Conservation (phyloP, 495 filamentous ascomycete genomes). For the Penicillium dipodomyicola region DNA sequence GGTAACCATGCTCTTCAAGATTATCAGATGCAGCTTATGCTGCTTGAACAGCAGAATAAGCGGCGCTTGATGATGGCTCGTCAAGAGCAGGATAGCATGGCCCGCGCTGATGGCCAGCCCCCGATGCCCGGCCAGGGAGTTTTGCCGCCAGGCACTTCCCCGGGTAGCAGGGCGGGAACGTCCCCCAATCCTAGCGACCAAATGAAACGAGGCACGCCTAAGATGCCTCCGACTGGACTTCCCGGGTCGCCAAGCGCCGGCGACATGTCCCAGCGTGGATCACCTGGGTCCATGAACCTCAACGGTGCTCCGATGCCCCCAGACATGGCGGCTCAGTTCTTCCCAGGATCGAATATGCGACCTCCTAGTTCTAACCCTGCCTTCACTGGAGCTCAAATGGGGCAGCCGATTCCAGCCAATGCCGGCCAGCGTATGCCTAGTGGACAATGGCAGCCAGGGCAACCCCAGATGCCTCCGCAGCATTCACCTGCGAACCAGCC, state of each 20-base stretch:
- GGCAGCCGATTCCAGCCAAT: constrained; percentile 52
- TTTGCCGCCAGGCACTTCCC: constrained; percentile 70
- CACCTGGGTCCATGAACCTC: constrained; percentile 79
- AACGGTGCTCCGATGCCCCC: constrained; percentile 65
- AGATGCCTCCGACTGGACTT: constrained; percentile 69
- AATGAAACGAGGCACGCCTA: constrained; percentile 87
- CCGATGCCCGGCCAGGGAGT: constrained; percentile 55
- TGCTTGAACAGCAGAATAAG: constrained; percentile 98
- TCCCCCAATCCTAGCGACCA: constrained; percentile 88
- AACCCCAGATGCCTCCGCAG: constrained; percentile 62
- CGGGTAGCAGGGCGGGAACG: constrained; percentile 74
- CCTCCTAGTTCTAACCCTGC: constrained; percentile 83
- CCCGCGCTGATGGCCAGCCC: constrained; percentile 57
- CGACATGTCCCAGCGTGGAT: constrained; percentile 74
- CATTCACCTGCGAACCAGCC: constrained; percentile 50
- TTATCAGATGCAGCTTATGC: constrained; percentile 99
- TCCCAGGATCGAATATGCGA: constrained; percentile 71
- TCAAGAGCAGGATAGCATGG: constrained; percentile 85
- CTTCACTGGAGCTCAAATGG: constrained; percentile 66
- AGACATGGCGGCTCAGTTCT: constrained; percentile 60
- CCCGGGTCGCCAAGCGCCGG: constrained; percentile 83
- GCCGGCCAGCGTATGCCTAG: constrained; percentile 50
- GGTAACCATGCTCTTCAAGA: constrained; percentile 96
- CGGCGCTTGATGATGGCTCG: constrained; percentile 94
- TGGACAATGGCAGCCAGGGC: constrained; percentile 56